Percentiles rank a stretch among this genome's conserved stretches.
Evolutionary conservation across 1,139 yeast species (phyloP).

Genomic region (Hyphopichia pseudoburtonii): DNA sequence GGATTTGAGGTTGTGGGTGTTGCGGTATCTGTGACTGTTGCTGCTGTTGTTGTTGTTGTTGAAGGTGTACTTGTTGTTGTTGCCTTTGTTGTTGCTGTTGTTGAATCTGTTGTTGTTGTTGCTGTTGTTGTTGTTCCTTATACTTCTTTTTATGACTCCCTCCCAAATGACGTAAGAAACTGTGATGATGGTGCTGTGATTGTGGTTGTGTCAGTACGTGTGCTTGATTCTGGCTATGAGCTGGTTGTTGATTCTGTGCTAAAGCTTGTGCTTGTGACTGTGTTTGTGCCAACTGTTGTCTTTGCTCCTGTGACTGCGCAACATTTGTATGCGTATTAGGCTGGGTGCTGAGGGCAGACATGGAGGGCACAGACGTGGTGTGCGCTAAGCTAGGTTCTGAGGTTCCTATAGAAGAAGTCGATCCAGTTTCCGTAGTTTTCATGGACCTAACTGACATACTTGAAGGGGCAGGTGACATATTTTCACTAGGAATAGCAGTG

Average conservation of each 20-base stretch:
- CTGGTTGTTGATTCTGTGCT: no score
- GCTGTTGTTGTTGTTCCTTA: slow-evolving; percentile 3
- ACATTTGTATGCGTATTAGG: background rate
- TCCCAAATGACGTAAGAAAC: slow-evolving; percentile 3
- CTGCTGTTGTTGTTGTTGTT: slow-evolving; percentile 1
- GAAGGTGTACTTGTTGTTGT: background rate
- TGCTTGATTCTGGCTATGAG: background rate
- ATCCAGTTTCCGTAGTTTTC: no score
- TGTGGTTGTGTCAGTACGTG: slow-evolving; percentile 1
- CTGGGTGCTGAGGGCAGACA: background rate
- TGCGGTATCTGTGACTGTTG: background rate
- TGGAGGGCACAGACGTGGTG: no score
- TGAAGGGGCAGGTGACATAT: slow-evolving; percentile 10
- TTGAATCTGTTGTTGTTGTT: background rate
- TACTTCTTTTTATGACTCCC: slow-evolving; percentile 5
- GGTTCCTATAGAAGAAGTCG: no score
- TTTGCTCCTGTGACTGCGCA: no score
- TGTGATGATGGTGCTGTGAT: slow-evolving; percentile 9
- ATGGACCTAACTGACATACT: slow-evolving; percentile 6
- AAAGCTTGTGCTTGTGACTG: background rate
- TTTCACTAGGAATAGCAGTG: background rate
- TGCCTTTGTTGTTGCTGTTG: background rate
- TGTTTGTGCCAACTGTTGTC: background rate
- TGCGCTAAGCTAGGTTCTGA: no score
- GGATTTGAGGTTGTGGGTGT: background rate